Evolutionary conservation across 2,329 filamentous ascomycete species (phyloP).

Genomic region (Fusarium euwallaceae): DNA sequence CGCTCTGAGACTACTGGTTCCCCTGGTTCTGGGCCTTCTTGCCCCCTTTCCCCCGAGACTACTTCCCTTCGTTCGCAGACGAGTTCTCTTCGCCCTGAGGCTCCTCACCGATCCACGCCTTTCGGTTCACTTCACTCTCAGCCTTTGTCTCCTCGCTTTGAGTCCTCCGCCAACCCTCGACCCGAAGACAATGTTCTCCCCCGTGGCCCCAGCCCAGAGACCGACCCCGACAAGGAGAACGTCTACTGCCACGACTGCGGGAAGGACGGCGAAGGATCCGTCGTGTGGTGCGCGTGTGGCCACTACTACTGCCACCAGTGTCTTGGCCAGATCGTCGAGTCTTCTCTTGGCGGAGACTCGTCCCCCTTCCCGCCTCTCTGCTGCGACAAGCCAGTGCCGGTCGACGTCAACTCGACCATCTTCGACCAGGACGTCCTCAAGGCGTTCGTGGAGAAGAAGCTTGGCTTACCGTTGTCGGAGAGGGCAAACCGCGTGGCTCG

Average conservation of each 20-base stretch:
- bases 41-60: background rate
- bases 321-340: background rate
- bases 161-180: background rate
- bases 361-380: constrained; percentile 18
- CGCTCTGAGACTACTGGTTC: background rate
- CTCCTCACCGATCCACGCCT: too few species aligned
- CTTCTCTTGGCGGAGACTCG: background rate
- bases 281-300: background rate
- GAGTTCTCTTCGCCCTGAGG: too few species aligned
- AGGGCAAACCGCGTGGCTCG: background rate
- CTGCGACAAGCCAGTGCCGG: background rate
- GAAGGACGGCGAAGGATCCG: too few species aligned
- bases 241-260: constrained; percentile 8
- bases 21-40: background rate
- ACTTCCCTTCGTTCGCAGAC: background rate
- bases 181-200: background rate
- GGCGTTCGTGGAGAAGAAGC: constrained; percentile 5
- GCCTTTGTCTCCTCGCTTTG: background rate
- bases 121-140: too few species aligned
- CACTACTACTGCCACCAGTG: constrained; percentile 22
- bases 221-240: background rate
- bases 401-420: constrained; percentile 7
- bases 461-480: background rate
- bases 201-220: background rate
- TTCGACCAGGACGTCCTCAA: background rate